These are phyloP conservation scores for Colletotrichum eleusines DNA, from an alignment of 2,329 filamentous ascomycete genomes.

Conservation along the genomic window DNA sequence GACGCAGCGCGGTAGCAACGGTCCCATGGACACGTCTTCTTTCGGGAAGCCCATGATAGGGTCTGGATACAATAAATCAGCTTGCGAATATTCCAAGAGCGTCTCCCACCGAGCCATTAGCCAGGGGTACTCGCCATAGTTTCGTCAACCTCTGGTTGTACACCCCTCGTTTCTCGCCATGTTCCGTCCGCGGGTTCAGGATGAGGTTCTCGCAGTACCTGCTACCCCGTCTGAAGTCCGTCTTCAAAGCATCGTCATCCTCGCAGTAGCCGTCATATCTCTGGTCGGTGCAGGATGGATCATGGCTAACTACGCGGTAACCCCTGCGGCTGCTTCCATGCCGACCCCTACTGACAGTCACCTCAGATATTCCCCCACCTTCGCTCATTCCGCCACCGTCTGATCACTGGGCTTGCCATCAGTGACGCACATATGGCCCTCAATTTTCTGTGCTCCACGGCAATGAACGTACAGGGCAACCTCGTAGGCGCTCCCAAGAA, in stretches of 20 bases:
- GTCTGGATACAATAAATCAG: too few relatives aligned
- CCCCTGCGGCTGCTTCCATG: constrained; percentile 7
- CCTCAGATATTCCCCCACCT: constrained; percentile 53
- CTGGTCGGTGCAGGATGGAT: constrained; percentile 54
- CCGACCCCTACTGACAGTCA: background rate
- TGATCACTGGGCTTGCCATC: constrained; percentile 55
- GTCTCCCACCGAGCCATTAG: background rate
- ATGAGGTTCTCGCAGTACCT: constrained; percentile 44
- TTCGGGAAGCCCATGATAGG: background rate
- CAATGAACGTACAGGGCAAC: constrained; percentile 50
- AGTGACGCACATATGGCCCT: constrained; percentile 56
- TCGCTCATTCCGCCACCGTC: constrained; percentile 54
- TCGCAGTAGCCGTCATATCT: constrained; percentile 51
- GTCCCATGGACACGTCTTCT: background rate
- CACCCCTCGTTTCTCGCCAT: background rate
- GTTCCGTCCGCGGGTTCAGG: background rate
- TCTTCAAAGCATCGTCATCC: constrained; percentile 48
- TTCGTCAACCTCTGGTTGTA: too few relatives aligned
- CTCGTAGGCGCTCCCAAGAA: constrained; percentile 47
- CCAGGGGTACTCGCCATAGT: background rate
- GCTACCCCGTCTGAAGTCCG: constrained; percentile 41
- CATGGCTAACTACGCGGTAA: constrained; percentile 51
- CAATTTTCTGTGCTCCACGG: constrained; percentile 55
- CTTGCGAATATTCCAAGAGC: background rate
- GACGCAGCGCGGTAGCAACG: background rate